Conservation (phyloP, 495 filamentous ascomycete genomes). For the Choiromyces venosus region DNA sequence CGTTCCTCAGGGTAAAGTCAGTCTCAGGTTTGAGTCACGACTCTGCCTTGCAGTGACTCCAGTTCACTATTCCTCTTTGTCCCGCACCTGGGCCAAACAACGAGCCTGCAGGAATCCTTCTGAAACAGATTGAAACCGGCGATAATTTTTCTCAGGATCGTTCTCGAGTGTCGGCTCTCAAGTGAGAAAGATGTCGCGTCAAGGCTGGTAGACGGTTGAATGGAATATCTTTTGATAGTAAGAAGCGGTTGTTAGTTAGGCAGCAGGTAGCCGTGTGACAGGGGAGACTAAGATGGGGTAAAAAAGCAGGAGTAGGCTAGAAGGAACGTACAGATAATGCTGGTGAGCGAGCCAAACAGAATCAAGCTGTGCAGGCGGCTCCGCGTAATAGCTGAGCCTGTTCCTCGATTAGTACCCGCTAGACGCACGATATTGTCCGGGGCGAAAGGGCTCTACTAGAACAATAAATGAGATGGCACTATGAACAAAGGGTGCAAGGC, state of each 20-base stretch:
- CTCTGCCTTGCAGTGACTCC: conserved; percentile 30
- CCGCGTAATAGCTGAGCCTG: conserved; percentile 19
- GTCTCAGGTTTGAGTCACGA: conserved; percentile 23
- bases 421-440: not conserved
- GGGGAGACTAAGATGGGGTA: conserved; percentile 20
- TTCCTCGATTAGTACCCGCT: conserved; percentile 1
- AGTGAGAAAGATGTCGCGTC: conserved; percentile 18
- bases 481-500: conserved; percentile 2
- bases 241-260: conserved; percentile 29
- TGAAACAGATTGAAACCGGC: conserved; percentile 25
- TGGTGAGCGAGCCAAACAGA: conserved; percentile 23
- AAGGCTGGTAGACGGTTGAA: conserved; percentile 19
- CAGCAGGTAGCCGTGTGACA: conserved; percentile 19
- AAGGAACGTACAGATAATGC: conserved; percentile 35
- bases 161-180: conserved; percentile 8
- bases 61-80: conserved; percentile 28
- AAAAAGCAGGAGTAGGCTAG: conserved; percentile 18
- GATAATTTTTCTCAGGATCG: conserved; percentile 14
- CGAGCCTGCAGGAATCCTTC: conserved; percentile 37
- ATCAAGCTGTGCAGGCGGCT: conserved; percentile 30
- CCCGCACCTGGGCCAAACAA: conserved; percentile 26
- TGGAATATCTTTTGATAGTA: conserved; percentile 22
- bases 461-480: not conserved
- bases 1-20: conserved; percentile 11
- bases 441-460: not conserved